These are phyloP conservation scores for Sclerotinia sclerotiorum DNA, from an alignment of 2,329 filamentous ascomycete species.

Conservation along the genomic window DNA sequence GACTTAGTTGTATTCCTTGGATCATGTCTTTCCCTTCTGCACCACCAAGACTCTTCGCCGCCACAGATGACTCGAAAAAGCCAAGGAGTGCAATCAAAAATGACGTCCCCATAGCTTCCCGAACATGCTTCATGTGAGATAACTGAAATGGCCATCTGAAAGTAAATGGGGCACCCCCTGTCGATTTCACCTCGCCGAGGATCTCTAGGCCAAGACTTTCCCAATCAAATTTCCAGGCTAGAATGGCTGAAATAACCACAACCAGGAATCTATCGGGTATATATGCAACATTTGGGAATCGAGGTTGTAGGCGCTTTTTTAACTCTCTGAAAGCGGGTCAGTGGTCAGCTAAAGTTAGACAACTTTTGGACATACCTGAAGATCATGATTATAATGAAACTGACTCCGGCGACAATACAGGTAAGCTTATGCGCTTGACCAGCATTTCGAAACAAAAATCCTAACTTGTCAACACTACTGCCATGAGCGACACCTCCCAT, in stretches of 20 bases:
- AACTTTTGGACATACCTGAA: conserved; percentile 58
- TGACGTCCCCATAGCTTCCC: conserved; percentile 82
- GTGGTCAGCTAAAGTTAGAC: not conserved
- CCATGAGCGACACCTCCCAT: conserved; percentile 69
- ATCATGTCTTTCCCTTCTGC: conserved; percentile 62
- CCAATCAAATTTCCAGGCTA: conserved; percentile 78
- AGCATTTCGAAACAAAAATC: conserved; percentile 72
- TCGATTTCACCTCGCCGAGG: conserved; percentile 76
- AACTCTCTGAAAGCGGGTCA: conserved; percentile 59
- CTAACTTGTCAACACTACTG: conserved; percentile 81
- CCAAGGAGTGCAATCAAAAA: conserved; percentile 92
- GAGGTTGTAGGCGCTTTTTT: conserved; percentile 77
- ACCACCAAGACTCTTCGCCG: conserved; percentile 81
- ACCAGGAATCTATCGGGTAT: conserved; percentile 89
- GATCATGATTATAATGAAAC: conserved; percentile 88
- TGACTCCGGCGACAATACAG: conserved; percentile 70
- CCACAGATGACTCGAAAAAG: conserved; percentile 98
- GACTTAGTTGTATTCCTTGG: conserved; percentile 76
- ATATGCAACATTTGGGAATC: conserved; percentile 79
- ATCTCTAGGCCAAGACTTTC: conserved; percentile 77
- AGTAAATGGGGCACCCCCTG: conserved; percentile 68
- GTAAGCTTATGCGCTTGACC: conserved; percentile 71
- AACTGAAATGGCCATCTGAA: conserved; percentile 84
- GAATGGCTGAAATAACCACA: conserved; percentile 77
- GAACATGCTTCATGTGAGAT: conserved; percentile 76